Base-by-base conservation (phyloP, 306 rosid genomes). In the Vigna nakashimae region DNA sequence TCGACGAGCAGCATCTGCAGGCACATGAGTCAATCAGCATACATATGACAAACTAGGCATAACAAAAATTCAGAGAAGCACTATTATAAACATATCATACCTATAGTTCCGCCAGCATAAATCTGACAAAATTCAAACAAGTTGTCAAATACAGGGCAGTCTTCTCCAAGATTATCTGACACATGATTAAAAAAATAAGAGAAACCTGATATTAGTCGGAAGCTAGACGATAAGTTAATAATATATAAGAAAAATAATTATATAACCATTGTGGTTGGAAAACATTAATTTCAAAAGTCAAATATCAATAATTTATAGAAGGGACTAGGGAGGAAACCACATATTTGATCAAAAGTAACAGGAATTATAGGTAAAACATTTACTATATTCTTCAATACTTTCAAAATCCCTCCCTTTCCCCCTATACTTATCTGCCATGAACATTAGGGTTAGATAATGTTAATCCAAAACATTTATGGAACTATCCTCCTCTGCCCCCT, bases 71-170 rank as follows among this genome's bases (percentile, higher is more conserved):
- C 26, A 77, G 59, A 48, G 53, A 65, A 65, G 68, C 13, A 52
- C 34, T 18, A 28, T 40, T 38, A 64, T 55, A 52, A 75, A 74
- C 24, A 18, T 26, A 77, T 66, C 8, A 62, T 89, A 92, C 99
- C 99, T 88, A 95, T 82, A 16, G 99, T 95, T 74, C 99, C 99
- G 48, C 99, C 97, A 4, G 98, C 99, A 77, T 95, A 95, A 73
- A 95, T 91, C 86, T 95, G 98, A 85, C 99, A 95, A 86, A 95
- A 95, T 79, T 95, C 99, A 85, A 95, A 92, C 82, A 95, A 85
- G 88, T 95, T 90, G 76, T 95, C 97, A 76, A 95, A 92, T 53
- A 95, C 98, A 9, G 99, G 99, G 84, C 99, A 95, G 79, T 95
- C 98, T 90, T 95, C 99, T 80, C 97, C 98, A 66, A 95, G 99